These are phyloP conservation scores for Aaosphaeria arxii DNA, from an alignment of 2,329 filamentous ascomycete genomes.

Conservation along the genomic window DNA sequence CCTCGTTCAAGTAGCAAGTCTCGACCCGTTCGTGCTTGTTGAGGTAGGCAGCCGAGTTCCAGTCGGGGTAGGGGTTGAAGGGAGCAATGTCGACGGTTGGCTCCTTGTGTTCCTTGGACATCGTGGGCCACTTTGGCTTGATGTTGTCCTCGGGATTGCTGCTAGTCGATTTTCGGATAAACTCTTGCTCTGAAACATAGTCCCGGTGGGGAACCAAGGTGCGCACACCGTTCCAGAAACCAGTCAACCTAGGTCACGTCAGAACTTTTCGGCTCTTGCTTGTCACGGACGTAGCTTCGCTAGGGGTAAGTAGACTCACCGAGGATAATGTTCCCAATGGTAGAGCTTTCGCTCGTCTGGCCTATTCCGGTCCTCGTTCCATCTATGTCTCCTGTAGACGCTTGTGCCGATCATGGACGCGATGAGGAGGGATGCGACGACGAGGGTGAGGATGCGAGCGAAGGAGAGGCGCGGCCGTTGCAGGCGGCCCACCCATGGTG, in stretches of 20 bases:
- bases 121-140: conserved; percentile 34
- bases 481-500: conserved; percentile 38
- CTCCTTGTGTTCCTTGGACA: conserved; percentile 35
- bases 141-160: conserved; percentile 35
- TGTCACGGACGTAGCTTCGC: too few relatives aligned
- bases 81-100: conserved; percentile 38
- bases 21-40: conserved; percentile 53
- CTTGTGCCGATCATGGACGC: conserved; percentile 42
- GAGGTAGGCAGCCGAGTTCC: conserved; percentile 41
- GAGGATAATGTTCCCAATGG: conserved; percentile 45
- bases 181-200: conserved; percentile 44
- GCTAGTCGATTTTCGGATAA: conserved; percentile 39
- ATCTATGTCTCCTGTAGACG: conserved; percentile 38
- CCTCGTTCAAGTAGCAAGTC: conserved; percentile 62
- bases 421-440: conserved; percentile 40
- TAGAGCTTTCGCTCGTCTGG: conserved; percentile 35
- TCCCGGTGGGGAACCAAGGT: conserved; percentile 43
- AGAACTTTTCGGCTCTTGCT: neutral
- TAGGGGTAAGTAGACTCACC: conserved; percentile 27
- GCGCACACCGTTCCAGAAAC: conserved; percentile 49
- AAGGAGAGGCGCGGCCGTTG: conserved; percentile 42
- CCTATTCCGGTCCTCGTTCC: conserved; percentile 29
- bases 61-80: conserved; percentile 48
- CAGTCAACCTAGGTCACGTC: conserved; percentile 36
- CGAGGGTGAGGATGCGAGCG: conserved; percentile 40